Base-by-base conservation (phyloP, 352 stramenopile species). In the Discostella stelligera region DNA sequence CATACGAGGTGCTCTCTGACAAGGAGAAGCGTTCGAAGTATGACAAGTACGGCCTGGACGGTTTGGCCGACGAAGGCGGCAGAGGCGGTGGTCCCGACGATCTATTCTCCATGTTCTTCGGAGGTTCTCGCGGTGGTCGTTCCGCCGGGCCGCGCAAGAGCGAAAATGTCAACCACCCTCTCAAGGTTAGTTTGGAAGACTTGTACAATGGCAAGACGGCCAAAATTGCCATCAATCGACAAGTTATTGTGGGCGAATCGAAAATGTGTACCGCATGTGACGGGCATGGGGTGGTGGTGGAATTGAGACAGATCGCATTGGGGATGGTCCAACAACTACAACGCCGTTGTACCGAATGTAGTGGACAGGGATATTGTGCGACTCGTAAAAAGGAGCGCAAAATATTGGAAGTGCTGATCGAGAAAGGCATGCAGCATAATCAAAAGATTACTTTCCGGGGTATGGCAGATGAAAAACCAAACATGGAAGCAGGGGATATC, bases 131-230 rank as follows among this genome's bases (percentile, higher is more conserved):
- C 46, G 49, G 58, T 18, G 23, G 76, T 21, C 60, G 77, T 10
- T 52, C 13, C 14, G 48, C 71, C 41, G 96, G 96, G n/a, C 95
- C 96, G 9, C 94, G 96, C 73, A 98, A 98, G 87, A 96, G 96
- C 59, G 95, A 98, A 56, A 94, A 98, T 78, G 88, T 98, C 63
- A 89, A 95, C 39, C 95, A 98, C 88, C 94, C 94, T 37, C 89
- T 98, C 67, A 97, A 97, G 83, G 96, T 99, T 25, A 97, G 94
- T 59, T 88, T 99, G 44, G 97, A 99, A 83, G 97, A 99, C 77
- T 83, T 99, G 60, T 99, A 99, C 94, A 98, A 99, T 77, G 97
- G 97, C 79, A 99, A 99, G 88, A 99, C 95, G 5, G 95, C 98
- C 55, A 98, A 98, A 75, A 86, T 99, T 25, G 95, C 96, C 4